These are phyloP conservation scores for Nigrograna mackinnonii DNA, from an alignment of 2,329 filamentous ascomycete genomes.

Conservation along the genomic window DNA sequence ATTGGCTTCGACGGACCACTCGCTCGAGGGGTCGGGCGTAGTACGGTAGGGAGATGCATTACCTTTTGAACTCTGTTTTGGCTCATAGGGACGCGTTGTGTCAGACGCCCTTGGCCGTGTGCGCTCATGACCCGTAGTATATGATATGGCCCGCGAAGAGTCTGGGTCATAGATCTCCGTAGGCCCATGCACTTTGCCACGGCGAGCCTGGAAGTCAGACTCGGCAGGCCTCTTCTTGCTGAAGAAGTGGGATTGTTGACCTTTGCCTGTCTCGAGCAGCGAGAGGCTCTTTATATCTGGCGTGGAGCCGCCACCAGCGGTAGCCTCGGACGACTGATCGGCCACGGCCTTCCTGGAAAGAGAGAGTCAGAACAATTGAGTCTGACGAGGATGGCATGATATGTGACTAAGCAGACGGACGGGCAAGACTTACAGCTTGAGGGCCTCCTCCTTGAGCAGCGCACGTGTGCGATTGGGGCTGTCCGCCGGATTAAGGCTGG, in stretches of 20 bases:
- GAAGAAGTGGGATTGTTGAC: constrained; percentile 21
- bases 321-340: constrained; percentile 27
- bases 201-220: constrained; percentile 23
- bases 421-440: constrained; percentile 26
- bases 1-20: constrained; percentile 26
- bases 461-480: constrained; percentile 22
- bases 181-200: constrained; percentile 25
- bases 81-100: constrained; percentile 21
- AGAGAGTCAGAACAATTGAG: constrained; percentile 7
- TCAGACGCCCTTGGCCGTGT: constrained; percentile 19
- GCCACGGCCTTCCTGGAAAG: constrained; percentile 17
- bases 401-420: constrained; percentile 6
- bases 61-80: constrained; percentile 16
- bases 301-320: constrained; percentile 26
- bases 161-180: constrained; percentile 28
- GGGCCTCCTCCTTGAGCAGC: constrained; percentile 22
- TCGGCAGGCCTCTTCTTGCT: constrained; percentile 34
- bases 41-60: constrained; percentile 19
- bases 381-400: constrained; percentile 1
- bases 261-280: constrained; percentile 21
- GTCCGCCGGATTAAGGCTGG: constrained; percentile 19
- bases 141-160: constrained; percentile 23
- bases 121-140: constrained; percentile 17
- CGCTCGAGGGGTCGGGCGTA: constrained; percentile 25
- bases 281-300: constrained; percentile 33